Evolutionary conservation across 2,329 filamentous ascomycete species (phyloP).

Genomic region (Trichoderma harzianum): DNA sequence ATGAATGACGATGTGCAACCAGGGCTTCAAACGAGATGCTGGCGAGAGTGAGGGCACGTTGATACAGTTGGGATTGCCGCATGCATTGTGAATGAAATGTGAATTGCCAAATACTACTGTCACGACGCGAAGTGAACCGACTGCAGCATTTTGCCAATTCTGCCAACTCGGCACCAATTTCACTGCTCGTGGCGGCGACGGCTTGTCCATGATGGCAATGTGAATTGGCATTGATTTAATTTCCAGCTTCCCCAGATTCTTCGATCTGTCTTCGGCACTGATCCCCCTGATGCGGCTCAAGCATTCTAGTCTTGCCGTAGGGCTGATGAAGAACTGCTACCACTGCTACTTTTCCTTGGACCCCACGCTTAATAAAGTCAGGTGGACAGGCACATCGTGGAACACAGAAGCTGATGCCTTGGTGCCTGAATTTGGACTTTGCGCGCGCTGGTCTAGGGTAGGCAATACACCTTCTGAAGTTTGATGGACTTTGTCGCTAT

Average conservation of each 20-base stretch:
- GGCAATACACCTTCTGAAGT: neutral
- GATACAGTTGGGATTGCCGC: neutral
- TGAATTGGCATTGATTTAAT: neutral
- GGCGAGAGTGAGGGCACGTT: neutral
- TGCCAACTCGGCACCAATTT: neutral
- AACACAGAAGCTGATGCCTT: constrained; percentile 5
- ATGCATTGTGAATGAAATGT: neutral
- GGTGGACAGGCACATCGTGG: constrained; percentile 1
- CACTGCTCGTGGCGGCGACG: neutral
- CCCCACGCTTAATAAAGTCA: constrained; percentile 13
- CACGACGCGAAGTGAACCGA: neutral
- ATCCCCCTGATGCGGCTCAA: constrained; percentile 18
- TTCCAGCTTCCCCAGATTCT: constrained; percentile 14
- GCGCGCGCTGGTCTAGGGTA: neutral
- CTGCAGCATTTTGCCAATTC: neutral
- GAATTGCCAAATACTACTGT: neutral
- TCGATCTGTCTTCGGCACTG: constrained; percentile 17
- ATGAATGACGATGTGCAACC: constrained; percentile 17
- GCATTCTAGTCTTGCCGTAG: constrained; percentile 16
- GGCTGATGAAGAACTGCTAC: constrained; percentile 18
- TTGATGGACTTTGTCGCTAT: neutral
- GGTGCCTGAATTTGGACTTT: neutral
- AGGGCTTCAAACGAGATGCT: neutral
- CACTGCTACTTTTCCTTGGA: neutral
- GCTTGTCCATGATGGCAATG: neutral